A percentile compares a stretch with the other conserved stretches of the same genome.
These are phyloP conservation scores for Aureobasidium pullulans DNA, from an alignment of 2,329 filamentous ascomycete species.

Conservation along the genomic window DNA sequence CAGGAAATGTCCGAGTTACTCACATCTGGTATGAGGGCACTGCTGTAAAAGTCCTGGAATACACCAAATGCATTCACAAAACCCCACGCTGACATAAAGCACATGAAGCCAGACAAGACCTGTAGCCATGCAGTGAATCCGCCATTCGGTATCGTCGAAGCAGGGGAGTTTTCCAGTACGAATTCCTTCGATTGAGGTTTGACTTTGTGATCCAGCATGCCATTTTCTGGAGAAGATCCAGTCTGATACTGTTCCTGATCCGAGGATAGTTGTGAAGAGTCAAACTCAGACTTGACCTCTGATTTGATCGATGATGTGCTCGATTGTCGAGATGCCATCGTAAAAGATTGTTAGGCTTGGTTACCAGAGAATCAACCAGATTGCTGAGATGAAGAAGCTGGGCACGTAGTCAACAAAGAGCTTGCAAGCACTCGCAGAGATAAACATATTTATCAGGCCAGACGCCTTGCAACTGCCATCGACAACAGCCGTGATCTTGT, in stretches of 20 bases:
- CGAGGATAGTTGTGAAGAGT: not conserved
- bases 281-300: not conserved
- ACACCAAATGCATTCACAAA: conserved; percentile 47
- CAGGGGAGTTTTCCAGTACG: not conserved
- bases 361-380: not conserved
- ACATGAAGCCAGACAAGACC: conserved; percentile 34
- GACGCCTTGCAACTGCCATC: not conserved
- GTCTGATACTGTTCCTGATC: not conserved
- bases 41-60: conserved; percentile 48
- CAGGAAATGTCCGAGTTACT: conserved; percentile 8
- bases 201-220: not conserved
- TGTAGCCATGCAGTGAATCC: conserved; percentile 36
- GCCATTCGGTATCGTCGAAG: conserved; percentile 28
- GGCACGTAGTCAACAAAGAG: no score
- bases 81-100: conserved; percentile 41
- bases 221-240: not conserved
- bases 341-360: not conserved
- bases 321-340: not conserved
- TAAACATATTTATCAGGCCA: not conserved
- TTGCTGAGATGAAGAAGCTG: no score
- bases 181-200: not conserved
- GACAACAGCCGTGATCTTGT: not conserved
- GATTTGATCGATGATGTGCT: not conserved
- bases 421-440: not conserved
- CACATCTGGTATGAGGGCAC: conserved; percentile 31